These are phyloP conservation scores for Aspergillus olivimuriae DNA, from an alignment of 495 filamentous ascomycete genomes.

Conservation along the genomic window DNA sequence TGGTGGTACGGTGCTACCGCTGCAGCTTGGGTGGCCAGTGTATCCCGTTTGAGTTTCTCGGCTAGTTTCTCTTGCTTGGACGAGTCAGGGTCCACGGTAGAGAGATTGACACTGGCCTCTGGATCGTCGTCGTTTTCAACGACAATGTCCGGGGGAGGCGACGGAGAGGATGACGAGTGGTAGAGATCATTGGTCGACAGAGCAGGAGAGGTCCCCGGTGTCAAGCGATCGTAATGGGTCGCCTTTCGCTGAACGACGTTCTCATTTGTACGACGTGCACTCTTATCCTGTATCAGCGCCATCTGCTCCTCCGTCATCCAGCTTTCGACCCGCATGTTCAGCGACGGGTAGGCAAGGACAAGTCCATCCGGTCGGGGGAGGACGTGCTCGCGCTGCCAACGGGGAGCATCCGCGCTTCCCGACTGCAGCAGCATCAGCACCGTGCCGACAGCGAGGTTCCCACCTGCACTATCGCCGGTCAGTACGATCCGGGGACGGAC, in stretches of 20 bases:
- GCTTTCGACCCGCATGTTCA: conserved; percentile 96
- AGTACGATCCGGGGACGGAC: conserved; percentile 67
- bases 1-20: conserved; percentile 43
- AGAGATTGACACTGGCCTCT: too few species aligned
- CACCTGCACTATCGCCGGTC: conserved; percentile 89
- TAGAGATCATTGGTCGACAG: conserved; percentile 62
- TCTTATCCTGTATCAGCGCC: conserved; percentile 81
- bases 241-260: conserved; percentile 72
- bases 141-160: too few species aligned
- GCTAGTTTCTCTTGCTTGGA: conserved; percentile 18
- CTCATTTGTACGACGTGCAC: conserved; percentile 68
- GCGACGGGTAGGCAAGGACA: conserved; percentile 77
- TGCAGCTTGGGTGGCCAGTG: conserved; percentile 22
- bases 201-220: conserved; percentile 57
- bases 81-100: too few species aligned
- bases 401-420: conserved; percentile 46
- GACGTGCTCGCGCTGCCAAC: conserved; percentile 49
- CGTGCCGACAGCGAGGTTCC: conserved; percentile 77
- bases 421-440: conserved; percentile 84
- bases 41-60: conserved; percentile 19
- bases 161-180: conserved; percentile 41
- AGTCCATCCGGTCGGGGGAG: conserved; percentile 77
- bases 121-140: conserved; percentile 35
- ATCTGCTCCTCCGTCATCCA: conserved; percentile 99
- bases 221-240: conserved; percentile 56